These are phyloP conservation scores for Coccinonectria pachysandricola DNA, from an alignment of 2,329 filamentous ascomycete species.

Conservation along the genomic window DNA sequence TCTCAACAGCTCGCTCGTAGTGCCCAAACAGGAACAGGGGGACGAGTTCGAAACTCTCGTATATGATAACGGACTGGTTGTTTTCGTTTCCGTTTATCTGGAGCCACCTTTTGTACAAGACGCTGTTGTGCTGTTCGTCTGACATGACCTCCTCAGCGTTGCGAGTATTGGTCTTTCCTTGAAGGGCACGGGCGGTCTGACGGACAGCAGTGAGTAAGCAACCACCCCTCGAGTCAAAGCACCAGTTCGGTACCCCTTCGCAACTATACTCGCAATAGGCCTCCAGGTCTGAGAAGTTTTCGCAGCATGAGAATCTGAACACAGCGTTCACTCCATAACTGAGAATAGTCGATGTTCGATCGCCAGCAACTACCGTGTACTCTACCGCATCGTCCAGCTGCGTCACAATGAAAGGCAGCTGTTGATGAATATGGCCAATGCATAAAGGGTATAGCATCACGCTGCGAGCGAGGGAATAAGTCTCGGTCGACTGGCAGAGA, in stretches of 20 bases:
- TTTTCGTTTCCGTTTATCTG: slow-evolving; percentile 43
- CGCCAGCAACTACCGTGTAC: slow-evolving; percentile 54
- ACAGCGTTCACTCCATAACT: slow-evolving; percentile 58
- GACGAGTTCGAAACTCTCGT: slow-evolving; percentile 57
- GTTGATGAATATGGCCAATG: slow-evolving; percentile 57
- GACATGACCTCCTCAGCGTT: slow-evolving; percentile 49
- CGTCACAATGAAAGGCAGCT: slow-evolving; percentile 46
- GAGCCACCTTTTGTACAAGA: slow-evolving; percentile 50
- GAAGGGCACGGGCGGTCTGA: slow-evolving; percentile 58
- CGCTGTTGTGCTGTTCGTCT: slow-evolving; percentile 55
- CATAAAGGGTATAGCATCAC: slow-evolving; percentile 61
- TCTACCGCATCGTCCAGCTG: slow-evolving; percentile 58
- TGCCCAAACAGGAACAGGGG: slow-evolving; percentile 54
- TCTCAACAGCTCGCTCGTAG: slow-evolving; percentile 46
- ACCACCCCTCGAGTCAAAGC: slow-evolving; percentile 60
- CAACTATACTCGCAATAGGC: slow-evolving; percentile 61
- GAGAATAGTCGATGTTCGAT: slow-evolving; percentile 61
- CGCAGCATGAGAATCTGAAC: slow-evolving; percentile 58
- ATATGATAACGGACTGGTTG: slow-evolving; percentile 55
- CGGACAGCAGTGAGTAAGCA: slow-evolving; percentile 55
- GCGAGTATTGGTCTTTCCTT: slow-evolving; percentile 56
- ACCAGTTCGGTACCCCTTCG: slow-evolving; percentile 64
- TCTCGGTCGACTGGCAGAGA: slow-evolving; percentile 51
- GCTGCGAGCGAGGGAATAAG: slow-evolving; percentile 57
- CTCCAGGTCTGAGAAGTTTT: slow-evolving; percentile 60